Evolutionary conservation across 306 rosid genomes (phyloP), one percentile per base, ranked within the genome.

Genomic region (Fragaria iinumae): DNA sequence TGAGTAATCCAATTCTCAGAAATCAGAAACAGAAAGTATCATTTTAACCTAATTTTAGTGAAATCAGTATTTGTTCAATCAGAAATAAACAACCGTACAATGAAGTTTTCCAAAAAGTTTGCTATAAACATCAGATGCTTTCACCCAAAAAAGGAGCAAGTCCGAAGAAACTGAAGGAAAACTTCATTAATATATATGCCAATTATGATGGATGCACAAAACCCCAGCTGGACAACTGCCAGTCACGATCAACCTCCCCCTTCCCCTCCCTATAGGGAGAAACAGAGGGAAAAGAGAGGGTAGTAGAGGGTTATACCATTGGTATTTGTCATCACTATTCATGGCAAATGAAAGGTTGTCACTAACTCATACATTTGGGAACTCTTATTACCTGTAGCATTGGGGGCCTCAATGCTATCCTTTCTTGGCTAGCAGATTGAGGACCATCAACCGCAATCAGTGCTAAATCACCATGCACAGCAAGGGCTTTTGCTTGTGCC

Each of bases 401-500:
- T 27, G 99, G 99, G 62, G 97, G 93, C 84, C 99, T 88, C 84
- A 92, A 81, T 49, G 93, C 75, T 79, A 86, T 79, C 82, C 97
- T 90, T 86, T 95, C 97, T 79, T 92, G 98, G 18, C 76, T 60
- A 63, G 69, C 79, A 78, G 90, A 63, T 75, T 91, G 96, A 56
- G 90, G 84, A 72, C 93, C 96, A 17, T 95, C 99, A 49, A 95
- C 98, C 2, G 93, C 21, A 68, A 95, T 95, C 36, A 95, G 84
- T 72, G 99, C 98, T 53, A 95, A 88, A 63, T 92, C 96, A 77
- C 99, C 98, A 79, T 95, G 99, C 89, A 87, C 91, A 48, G 87
- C 89, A 25, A 91, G 83, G 67, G 97, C 91, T 79, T 90, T 91
- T 72, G 82, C 78, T 81, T 89, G 93, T 53, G 89, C 93, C 38